phyloP scores from a whole-genome alignment of 1,284 basidiomycete species.

The Cutaneotrichosporon sp. region DNA sequence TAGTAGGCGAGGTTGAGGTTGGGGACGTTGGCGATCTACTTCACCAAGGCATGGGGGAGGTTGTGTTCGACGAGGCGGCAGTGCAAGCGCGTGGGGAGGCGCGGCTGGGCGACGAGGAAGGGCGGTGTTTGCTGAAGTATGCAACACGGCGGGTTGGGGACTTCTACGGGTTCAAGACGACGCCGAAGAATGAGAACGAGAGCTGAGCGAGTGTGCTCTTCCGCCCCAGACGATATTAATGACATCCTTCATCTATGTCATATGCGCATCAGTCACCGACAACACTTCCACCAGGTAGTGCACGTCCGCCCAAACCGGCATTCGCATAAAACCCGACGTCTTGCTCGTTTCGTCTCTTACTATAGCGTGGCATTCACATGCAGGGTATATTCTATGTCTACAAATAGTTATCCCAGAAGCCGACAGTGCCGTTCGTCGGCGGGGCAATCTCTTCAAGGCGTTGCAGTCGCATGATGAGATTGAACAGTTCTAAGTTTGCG shows the following conservation, averaged over 20 bases:
- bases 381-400: neutral
- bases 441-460: constrained; percentile 60
- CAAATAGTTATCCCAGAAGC: constrained; percentile 11
- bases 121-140: constrained; percentile 14
- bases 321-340: neutral
- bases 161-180: constrained; percentile 17
- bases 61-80: constrained; percentile 4
- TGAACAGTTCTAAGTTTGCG: constrained; percentile 77
- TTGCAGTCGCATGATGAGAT: constrained; percentile 69
- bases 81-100: neutral
- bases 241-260: too few species aligned
- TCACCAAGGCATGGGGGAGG: constrained; percentile 10
- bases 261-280: too few species aligned
- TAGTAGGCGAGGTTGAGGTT: constrained; percentile 15
- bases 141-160: constrained; percentile 20
- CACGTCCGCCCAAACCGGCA: too few species aligned
- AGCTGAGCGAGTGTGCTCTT: too few species aligned
- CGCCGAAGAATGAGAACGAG: neutral
- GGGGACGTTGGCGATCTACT: constrained; percentile 10
- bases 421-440: constrained; percentile 44
- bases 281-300: too few species aligned
- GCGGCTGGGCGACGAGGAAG: neutral
- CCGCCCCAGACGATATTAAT: too few species aligned
- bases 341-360: too few species aligned
- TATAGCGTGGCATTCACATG: neutral